Percentiles rank a stretch among this genome's conserved stretches.
phyloP scores from a whole-genome alignment of 352 stramenopile species.

The Phytophthora vignae region DNA sequence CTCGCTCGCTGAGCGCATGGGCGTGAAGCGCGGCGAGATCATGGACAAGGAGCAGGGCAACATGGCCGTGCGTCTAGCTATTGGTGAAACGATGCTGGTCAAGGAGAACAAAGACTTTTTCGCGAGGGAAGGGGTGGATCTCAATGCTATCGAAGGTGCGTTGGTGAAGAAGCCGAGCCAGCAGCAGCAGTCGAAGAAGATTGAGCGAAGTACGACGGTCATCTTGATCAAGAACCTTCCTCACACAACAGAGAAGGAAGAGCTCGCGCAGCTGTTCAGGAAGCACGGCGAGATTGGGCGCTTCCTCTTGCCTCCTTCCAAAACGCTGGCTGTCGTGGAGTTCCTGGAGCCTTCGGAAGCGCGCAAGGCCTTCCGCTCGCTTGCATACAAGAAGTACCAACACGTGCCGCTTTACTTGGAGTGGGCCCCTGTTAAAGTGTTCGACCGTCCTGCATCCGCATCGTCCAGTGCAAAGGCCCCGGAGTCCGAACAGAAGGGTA shows the following conservation, averaged over 20 bases:
- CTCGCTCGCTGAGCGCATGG: conserved; percentile 86
- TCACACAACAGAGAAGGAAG: conserved; percentile 93
- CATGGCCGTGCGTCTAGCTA: conserved; percentile 97
- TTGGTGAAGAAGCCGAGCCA: conserved; percentile 65
- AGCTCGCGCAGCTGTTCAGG: conserved; percentile 96
- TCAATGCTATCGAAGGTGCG: conserved; percentile 93
- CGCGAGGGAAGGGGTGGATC: conserved; percentile 92
- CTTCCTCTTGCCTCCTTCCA: conserved; percentile 93
- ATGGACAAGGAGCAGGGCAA: conserved; percentile 96
- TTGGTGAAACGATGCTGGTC: conserved; percentile 98
- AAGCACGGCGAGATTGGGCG: conserved; percentile 88
- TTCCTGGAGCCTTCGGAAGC: conserved; percentile 96
- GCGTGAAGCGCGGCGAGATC: conserved; percentile 95
- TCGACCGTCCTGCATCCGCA: conserved; percentile 47
- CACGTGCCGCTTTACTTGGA: conserved; percentile 98
- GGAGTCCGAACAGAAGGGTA: conserved; percentile 52
- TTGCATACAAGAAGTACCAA: conserved; percentile 99
- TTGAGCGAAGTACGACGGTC: conserved; percentile 93
- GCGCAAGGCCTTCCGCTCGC: conserved; percentile 94
- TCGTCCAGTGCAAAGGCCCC: conserved; percentile 16
- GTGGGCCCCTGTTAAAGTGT: conserved; percentile 95
- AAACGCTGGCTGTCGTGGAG: conserved; percentile 96
- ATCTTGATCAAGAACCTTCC: conserved; percentile 99
- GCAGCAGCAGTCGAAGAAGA: conserved; percentile 59
- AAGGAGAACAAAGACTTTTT: conserved; percentile 99